Conservation (phyloP, 805 yeast species). For the Brettanomyces custersianus region DNA sequence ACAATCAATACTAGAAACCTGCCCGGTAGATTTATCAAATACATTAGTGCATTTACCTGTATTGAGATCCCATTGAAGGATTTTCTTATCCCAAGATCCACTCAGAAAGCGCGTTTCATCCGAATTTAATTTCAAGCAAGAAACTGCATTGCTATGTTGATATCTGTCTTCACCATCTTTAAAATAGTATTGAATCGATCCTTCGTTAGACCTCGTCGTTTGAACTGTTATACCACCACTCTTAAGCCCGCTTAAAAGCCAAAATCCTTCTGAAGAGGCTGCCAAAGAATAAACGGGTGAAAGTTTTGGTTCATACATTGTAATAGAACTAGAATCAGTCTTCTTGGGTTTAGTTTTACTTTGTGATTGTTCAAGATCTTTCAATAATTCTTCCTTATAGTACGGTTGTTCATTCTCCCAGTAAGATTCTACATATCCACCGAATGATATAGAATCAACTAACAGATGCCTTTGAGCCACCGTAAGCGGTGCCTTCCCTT, state of each 20-base stretch:
- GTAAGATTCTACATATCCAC: conserved; percentile 74
- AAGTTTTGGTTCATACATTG: conserved; percentile 43
- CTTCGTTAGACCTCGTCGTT: conserved; percentile 76
- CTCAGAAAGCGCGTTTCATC: conserved; percentile 59
- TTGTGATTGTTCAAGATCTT: conserved; percentile 14
- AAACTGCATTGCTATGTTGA: conserved; percentile 66
- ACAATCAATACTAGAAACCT: conserved; percentile 66
- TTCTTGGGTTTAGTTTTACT: conserved; percentile 13
- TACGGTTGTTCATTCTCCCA: conserved; percentile 97
- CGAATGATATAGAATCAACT: conserved; percentile 76
- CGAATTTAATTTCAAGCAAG: conserved; percentile 55
- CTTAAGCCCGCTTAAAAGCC: conserved; percentile 75
- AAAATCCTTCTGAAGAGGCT: conserved; percentile 71
- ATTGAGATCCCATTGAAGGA: conserved; percentile 79
- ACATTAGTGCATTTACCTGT: conserved; percentile 47
- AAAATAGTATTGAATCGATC: conserved; percentile 70
- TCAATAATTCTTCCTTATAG: conserved; percentile 29
- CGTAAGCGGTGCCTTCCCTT: conserved; percentile 80
- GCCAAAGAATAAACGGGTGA: conserved; percentile 88
- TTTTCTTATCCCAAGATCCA: conserved; percentile 85
- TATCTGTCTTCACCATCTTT: conserved; percentile 13
- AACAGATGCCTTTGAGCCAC: conserved; percentile 85
- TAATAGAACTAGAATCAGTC: conserved; percentile 28
- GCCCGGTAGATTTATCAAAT: conserved; percentile 60
- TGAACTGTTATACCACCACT: conserved; percentile 85